Conservation (phyloP, 208 protist genomes). For the Trypanosoma vivax region DNA sequence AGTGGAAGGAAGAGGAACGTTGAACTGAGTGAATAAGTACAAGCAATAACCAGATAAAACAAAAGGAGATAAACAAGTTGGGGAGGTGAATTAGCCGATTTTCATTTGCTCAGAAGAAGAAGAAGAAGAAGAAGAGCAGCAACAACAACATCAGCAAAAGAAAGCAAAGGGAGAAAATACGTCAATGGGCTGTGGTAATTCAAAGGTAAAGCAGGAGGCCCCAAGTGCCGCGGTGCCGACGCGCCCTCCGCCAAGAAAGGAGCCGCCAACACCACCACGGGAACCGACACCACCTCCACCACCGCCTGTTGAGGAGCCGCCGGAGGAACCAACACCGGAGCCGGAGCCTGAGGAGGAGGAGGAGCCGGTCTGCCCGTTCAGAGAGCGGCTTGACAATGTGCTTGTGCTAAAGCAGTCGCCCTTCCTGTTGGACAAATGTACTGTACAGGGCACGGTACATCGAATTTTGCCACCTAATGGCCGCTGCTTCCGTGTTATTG, state of each 20-base stretch:
- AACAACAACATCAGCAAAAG: slow-evolving; percentile 4
- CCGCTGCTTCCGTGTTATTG: slow-evolving; percentile 3
- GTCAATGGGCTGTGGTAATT: not conserved
- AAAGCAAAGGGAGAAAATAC: slow-evolving; percentile 10
- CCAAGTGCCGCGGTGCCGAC: not conserved
- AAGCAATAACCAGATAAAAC: too few relatives aligned
- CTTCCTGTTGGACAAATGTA: not conserved
- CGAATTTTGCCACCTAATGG: slow-evolving; percentile 28
- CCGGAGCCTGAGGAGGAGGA: not conserved
- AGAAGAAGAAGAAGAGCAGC: not conserved
- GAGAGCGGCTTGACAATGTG: not conserved
- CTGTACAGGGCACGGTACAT: slow-evolving; percentile 29
- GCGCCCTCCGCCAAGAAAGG: not conserved
- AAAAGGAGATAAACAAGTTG: too few relatives aligned
- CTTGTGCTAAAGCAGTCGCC: not conserved
- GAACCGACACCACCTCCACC: too few relatives aligned
- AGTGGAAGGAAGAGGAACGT: too few relatives aligned
- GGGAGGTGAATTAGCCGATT: too few relatives aligned
- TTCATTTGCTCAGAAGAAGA: slow-evolving; percentile 1
- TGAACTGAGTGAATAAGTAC: too few relatives aligned
- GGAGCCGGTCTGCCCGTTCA: not conserved
- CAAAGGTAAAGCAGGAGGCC: not conserved
- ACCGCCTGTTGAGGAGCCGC: too few relatives aligned
- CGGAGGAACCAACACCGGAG: not conserved
- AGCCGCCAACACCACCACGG: not conserved